Base-by-base conservation (phyloP, 2,329 filamentous ascomycete genomes). In the Pestalotiopsis sp. region DNA sequence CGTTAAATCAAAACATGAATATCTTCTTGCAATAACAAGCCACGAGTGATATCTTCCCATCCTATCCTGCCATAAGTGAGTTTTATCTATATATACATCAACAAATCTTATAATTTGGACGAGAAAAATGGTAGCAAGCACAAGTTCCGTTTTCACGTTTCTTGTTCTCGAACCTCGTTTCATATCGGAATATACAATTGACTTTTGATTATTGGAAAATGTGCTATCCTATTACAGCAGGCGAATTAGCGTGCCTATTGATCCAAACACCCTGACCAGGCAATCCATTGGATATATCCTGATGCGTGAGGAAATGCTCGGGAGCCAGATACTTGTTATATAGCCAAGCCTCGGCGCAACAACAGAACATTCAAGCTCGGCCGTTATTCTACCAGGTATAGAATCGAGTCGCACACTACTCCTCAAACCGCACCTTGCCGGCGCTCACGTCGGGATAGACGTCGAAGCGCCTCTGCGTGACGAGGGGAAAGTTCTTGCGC, bases 361-460 rank as follows among this genome's bases (percentile, higher is more conserved):
- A 27, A 27, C 5, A 27, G 23, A 23, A 4, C 27, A 27, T 4
- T 27, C 27, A 9, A 36, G 31, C 7, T 36, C 31, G 7, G 31
- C 0, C 31, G 31, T 52, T 2, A 59, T 7, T 20, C 12, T 59
- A 59, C 23, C 25, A n/a, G 66, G 71, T 72, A 9, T 9, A 36
- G 7, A 9, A 36, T 36, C 31, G 31, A 36, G 31, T 7, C 69
- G 70, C 61, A 71, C 41, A 45, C 69, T 39, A 17, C 71, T 79
- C 76, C 12, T 78, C 74, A 20, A 76, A 79, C 63, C 78, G 76
- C 27, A 85, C 78, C 68, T 85, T 82, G 1, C 88, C 91, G 75
- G 88, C 81, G 76, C 90, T 94, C 39, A 99, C 90, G 84, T 99
- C 95, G 0, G 94, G 92, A 80, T 99, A 99, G 23, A 99, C 92